These are phyloP conservation scores for Ramichloridium luteum DNA, from an alignment of 2,329 filamentous ascomycete species.

Conservation along the genomic window DNA sequence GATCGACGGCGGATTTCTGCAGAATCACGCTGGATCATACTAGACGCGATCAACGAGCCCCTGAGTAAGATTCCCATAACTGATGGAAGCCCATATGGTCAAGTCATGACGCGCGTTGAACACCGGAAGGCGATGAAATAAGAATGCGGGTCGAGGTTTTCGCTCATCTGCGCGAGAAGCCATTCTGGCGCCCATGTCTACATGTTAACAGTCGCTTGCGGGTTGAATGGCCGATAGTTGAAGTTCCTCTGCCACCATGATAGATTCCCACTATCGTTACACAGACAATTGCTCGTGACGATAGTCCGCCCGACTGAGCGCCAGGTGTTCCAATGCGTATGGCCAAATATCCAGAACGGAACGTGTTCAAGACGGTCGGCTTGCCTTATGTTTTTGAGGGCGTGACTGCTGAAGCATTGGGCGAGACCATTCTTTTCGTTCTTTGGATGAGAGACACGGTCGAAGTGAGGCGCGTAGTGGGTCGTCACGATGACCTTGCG, in stretches of 20 bases:
- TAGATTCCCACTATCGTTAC: slow-evolving; percentile 13
- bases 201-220: slow-evolving; percentile 6
- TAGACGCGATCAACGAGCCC: no score
- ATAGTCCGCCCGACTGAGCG: slow-evolving; percentile 21
- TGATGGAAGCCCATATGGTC: no score
- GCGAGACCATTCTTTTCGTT: slow-evolving; percentile 34
- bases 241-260: slow-evolving; percentile 13
- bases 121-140: no score
- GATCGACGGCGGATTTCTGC: slow-evolving; percentile 33
- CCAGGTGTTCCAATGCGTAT: slow-evolving; percentile 32
- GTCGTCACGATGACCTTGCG: slow-evolving; percentile 32
- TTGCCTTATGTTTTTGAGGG: slow-evolving; percentile 33
- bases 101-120: no score
- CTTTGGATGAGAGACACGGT: slow-evolving; percentile 36
- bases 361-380: slow-evolving; percentile 14
- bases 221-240: slow-evolving; percentile 12
- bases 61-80: no score
- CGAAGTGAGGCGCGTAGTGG: slow-evolving; percentile 43
- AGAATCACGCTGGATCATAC: slow-evolving; percentile 19
- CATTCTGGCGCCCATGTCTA: no score
- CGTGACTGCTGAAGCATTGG: slow-evolving; percentile 42
- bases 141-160: no score
- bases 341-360: slow-evolving; percentile 35
- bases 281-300: slow-evolving; percentile 29
- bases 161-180: no score